Evolutionary conservation across 352 stramenopile genomes (phyloP), one percentile per base, ranked within the genome.

Genomic region (Pythium myriotylum): DNA sequence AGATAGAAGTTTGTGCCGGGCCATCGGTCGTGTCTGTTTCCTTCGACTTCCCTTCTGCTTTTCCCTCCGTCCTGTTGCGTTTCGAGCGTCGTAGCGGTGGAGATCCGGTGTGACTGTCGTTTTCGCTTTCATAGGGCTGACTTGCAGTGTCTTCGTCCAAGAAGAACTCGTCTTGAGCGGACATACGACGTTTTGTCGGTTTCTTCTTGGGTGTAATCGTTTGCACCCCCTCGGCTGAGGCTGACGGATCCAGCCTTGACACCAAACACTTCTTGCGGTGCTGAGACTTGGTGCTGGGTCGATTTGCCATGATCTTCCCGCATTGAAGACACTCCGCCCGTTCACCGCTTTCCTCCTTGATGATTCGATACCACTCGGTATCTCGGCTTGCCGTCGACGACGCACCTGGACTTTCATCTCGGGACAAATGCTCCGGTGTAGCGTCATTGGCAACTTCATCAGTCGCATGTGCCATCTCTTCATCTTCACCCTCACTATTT

Each of bases 141-240:
- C 45, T 53, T 2, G 20, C 32, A 8, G 42, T 41, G 19, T 52
- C 52, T 3, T 60, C 59, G 4, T 67, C 52, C 2, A 55, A 43
- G 17, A 42, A 12, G 0, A 61, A 41, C 19, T 50, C 26, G 1
- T 67, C 51, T 8, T 62, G 51, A 8, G 19, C 54, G 8, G 57
- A 53, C 14, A 61, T 52, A 8, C 59, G 59, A 26, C 59, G 59
- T 27, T 67, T 67, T 1, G 52, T 50, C 4, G 41, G 4, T 45
- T 67, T 67, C 43, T 61, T 60, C 27, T 62, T 59, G 7, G 59
- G 59, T 14, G 59, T 67, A 0, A 66, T 53, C 27, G 37, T 52
- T 29, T 56, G 57, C n/a, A 54, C n/a, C 29, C 16, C 13, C 3
- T 37, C 35, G 12, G 16, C 19, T 22, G 22, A 23, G 1, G 13